Conservation (phyloP, 2,329 filamentous ascomycete species). For the Monilinia polystroma region DNA sequence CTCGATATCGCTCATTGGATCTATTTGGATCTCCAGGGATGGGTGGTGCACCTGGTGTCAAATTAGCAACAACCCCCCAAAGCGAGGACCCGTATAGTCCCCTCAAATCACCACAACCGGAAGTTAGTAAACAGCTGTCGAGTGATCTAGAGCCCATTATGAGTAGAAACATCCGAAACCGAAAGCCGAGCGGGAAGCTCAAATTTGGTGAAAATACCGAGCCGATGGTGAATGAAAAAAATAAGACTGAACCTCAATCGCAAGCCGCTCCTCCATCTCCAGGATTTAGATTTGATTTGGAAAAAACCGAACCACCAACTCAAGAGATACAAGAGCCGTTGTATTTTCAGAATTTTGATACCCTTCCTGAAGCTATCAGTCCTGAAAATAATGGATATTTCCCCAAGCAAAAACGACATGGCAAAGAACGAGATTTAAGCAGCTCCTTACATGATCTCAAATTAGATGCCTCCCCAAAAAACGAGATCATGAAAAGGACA, state of each 20-base stretch:
- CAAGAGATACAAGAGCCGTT: slow-evolving; percentile 8
- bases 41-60: not conserved
- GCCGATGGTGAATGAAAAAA: slow-evolving; percentile 1
- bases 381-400: slow-evolving; percentile 8
- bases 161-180: slow-evolving; percentile 13
- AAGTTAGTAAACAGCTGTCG: not conserved
- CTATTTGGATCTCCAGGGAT: not conserved
- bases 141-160: slow-evolving; percentile 17
- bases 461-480: not conserved
- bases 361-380: slow-evolving; percentile 8
- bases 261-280: slow-evolving; percentile 6
- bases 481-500: slow-evolving; percentile 4
- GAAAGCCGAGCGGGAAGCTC: not conserved
- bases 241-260: not conserved
- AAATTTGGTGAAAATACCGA: not conserved
- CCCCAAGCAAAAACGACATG: not conserved
- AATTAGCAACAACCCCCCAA: not conserved
- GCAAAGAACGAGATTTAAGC: not conserved
- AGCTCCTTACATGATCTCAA: not conserved
- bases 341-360: slow-evolving; percentile 19
- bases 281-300: slow-evolving; percentile 20
- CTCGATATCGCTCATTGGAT: slow-evolving; percentile 18
- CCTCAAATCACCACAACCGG: not conserved
- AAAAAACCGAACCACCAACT: not conserved
- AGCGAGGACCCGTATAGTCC: slow-evolving; percentile 4